Conservation (phyloP, 1,284 basidiomycete genomes). For the Violaceomyces palustris region DNA sequence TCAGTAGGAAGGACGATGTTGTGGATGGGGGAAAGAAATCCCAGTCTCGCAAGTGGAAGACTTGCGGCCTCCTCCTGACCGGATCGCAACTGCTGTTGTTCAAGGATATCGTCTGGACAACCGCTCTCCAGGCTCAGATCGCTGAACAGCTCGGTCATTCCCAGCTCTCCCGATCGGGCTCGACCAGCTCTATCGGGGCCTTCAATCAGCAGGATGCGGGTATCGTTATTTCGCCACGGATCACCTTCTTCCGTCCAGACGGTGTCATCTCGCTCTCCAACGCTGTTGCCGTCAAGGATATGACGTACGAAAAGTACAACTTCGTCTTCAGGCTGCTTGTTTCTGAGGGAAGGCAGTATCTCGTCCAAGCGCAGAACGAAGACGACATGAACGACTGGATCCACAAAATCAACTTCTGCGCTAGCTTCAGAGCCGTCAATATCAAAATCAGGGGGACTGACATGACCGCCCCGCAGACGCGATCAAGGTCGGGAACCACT, state of each 20-base stretch:
- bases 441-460: constrained; percentile 69
- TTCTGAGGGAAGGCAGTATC: constrained; percentile 62
- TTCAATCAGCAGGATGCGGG: constrained; percentile 16
- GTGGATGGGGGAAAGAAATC: constrained; percentile 71
- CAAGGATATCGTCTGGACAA: constrained; percentile 71
- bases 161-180: constrained; percentile 15
- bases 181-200: too few species aligned
- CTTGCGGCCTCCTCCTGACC: constrained; percentile 79
- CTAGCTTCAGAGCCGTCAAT: constrained; percentile 80
- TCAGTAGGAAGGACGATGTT: constrained; percentile 71
- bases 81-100: constrained; percentile 87
- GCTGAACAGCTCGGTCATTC: constrained; percentile 45
- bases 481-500: too few species aligned
- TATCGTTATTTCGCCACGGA: constrained; percentile 58
- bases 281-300: constrained; percentile 41
- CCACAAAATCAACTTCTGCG: constrained; percentile 86
- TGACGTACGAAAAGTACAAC: constrained; percentile 58
- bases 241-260: constrained; percentile 72
- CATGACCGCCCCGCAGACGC: too few species aligned
- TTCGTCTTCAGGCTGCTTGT: constrained; percentile 75
- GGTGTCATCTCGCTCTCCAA: constrained; percentile 68
- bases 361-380: constrained; percentile 71
- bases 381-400: constrained; percentile 87
- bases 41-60: constrained; percentile 76
- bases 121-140: constrained; percentile 59